phyloP scores from a whole-genome alignment of 345 rosid genomes.

The Boechera divaricarpa region DNA sequence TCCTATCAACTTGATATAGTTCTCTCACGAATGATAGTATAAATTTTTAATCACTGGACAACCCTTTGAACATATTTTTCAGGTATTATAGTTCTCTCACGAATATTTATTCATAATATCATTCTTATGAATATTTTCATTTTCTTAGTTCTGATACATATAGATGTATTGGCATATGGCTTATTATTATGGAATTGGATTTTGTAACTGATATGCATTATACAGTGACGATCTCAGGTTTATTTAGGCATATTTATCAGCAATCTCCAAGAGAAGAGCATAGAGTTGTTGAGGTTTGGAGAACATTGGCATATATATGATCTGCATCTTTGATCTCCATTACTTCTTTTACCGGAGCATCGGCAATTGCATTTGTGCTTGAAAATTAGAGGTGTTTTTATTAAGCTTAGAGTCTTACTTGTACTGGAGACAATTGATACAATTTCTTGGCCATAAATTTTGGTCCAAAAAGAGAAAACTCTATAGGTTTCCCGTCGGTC shows the following conservation, averaged over 20 bases:
- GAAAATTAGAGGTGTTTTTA: no score
- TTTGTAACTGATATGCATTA: not conserved
- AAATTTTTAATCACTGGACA: no score
- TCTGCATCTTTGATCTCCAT: conserved; percentile 44
- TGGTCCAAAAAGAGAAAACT: conserved; percentile 16
- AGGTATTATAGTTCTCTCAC: no score
- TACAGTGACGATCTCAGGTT: not conserved
- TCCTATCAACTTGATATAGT: no score
- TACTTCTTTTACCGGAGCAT: conserved; percentile 40
- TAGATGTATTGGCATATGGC: not conserved
- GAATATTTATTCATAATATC: no score
- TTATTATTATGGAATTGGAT: not conserved
- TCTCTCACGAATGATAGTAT: no score
- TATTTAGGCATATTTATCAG: conserved; percentile 4
- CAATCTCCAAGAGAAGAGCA: conserved; percentile 26
- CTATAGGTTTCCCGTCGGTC: conserved; percentile 1
- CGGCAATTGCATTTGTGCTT: not conserved
- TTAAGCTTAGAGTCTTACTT: no score
- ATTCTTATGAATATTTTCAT: no score
- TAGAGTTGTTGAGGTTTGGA: conserved; percentile 46
- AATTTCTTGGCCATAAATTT: conserved; percentile 21
- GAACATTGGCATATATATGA: conserved; percentile 48
- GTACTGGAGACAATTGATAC: not conserved
- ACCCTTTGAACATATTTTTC: no score
- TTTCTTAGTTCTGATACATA: no score